Percentiles rank a stretch among this genome's conserved stretches.
Evolutionary conservation across 2,329 filamentous ascomycete genomes (phyloP).

Genomic region (Ilyonectria sp.): DNA sequence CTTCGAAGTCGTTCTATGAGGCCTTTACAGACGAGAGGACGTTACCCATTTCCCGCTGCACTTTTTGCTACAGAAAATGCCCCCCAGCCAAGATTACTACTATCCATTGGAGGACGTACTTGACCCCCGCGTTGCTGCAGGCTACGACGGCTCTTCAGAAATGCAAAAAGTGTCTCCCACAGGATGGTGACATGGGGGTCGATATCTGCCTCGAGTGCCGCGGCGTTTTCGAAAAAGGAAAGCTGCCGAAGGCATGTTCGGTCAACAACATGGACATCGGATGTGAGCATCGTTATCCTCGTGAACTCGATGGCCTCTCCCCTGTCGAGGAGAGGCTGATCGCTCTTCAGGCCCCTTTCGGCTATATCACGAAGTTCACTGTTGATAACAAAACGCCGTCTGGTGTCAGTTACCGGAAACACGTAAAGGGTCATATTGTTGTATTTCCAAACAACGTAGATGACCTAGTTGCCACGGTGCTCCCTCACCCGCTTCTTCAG

Average conservation of each 20-base stretch:
- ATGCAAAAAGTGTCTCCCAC: too few species aligned
- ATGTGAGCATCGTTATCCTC: constrained; percentile 9
- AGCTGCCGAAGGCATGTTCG: not conserved
- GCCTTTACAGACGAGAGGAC: too few species aligned
- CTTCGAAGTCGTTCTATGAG: too few species aligned
- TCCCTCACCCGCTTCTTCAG: constrained; percentile 21
- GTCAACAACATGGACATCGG: not conserved
- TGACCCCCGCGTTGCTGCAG: too few species aligned
- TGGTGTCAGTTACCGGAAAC: constrained; percentile 23
- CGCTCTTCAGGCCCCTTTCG: not conserved
- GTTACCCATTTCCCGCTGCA: too few species aligned
- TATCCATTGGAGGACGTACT: too few species aligned
- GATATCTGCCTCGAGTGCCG: constrained; percentile 5
- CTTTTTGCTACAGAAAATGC: too few species aligned
- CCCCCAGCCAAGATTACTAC: too few species aligned
- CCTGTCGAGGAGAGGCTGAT: constrained; percentile 27
- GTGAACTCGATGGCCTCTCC: constrained; percentile 20
- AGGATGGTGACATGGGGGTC: too few species aligned
- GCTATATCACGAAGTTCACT: constrained; percentile 3
- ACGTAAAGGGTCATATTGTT: constrained; percentile 28
- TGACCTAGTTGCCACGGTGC: constrained; percentile 26
- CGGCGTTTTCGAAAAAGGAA: constrained; percentile 10
- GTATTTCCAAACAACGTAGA: constrained; percentile 32
- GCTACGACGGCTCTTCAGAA: too few species aligned
- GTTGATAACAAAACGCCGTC: constrained; percentile 20